Evolutionary conservation across 2,329 filamentous ascomycete genomes (phyloP), one percentile per base, ranked within the genome.

Genomic region (Falciphora oryzae): DNA sequence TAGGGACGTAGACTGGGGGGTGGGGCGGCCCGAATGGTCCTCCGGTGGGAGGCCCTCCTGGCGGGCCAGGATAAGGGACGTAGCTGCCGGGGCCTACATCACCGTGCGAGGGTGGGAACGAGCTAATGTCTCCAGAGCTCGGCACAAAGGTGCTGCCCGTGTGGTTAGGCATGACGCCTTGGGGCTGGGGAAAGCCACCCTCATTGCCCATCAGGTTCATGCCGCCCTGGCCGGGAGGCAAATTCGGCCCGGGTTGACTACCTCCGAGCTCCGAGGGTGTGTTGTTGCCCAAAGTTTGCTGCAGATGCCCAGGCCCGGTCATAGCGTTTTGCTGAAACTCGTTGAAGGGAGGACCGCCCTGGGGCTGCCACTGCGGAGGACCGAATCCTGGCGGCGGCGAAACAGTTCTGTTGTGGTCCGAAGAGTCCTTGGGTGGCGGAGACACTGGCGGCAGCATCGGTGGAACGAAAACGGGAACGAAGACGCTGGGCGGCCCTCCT

Each of bases 381-480:
- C 32, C 27, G 29, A 63, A 57, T 4, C 28, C 44, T 25, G 31
- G 27, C 44, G 61, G 27, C 29, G 58, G 58, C 8, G 22, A 35
- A 60, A n/a, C 16, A 31, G 31, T 16, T 25, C 27, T 38, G 58
- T 25, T n/a, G 22, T n/a, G 58, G 31, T 31, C 28, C 13, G 58
- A 35, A 32, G 27, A 31, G 58, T 60, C 31, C 31, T 32, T 28
- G 31, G 58, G 31, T 8, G 22, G 16, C 14, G 58, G 58, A n/a
- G 58, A 31, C 22, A 3, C 58, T 38, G 58, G 58, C 29, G 57
- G 57, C 27, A 60, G 5, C 58, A 60, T 25, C 28, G 58, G 58
- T 1, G 58, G 58, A n/a, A 60, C 13, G 31, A 60, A 60, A n/a
- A 60, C 58, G 16, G 58, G 58, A 25, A 60, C 58, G 58, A 60